Percentiles rank a stretch among this genome's conserved stretches.
phyloP scores from a whole-genome alignment of 768 basidiomycete species.

The Mycena rebaudengoi region DNA sequence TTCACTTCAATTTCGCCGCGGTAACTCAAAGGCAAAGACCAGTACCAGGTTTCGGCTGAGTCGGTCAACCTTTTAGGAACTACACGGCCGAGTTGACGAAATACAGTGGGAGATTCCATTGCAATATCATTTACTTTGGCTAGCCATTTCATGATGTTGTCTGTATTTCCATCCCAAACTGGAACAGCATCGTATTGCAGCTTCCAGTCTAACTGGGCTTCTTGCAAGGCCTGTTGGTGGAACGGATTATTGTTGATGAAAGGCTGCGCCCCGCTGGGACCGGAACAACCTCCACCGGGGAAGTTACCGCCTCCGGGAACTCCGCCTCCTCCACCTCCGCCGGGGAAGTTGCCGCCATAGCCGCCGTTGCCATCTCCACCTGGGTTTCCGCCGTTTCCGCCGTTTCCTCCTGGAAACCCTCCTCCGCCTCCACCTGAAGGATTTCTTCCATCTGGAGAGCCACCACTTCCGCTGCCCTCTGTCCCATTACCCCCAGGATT shows the following conservation, averaged over 20 bases:
- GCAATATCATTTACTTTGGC: conserved; percentile 34
- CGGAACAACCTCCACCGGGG: neutral
- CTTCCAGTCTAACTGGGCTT: neutral
- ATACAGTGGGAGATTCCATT: neutral
- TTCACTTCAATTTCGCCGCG: conserved; percentile 25
- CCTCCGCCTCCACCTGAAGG: neutral
- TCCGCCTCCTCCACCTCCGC: neutral
- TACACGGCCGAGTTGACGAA: conserved; percentile 35
- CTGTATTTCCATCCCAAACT: conserved; percentile 40
- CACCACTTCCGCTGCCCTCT: neutral
- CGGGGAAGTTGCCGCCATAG: neutral
- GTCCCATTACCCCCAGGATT: too few species aligned
- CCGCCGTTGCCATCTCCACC: neutral
- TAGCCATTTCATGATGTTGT: conserved; percentile 37
- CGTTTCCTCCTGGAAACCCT: neutral
- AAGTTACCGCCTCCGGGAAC: neutral
- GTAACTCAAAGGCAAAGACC: conserved; percentile 13
- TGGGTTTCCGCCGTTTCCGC: neutral
- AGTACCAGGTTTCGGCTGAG: conserved; percentile 41
- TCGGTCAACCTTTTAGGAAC: conserved; percentile 36
- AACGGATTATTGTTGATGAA: neutral
- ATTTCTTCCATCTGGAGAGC: neutral
- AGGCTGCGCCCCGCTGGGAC: neutral
- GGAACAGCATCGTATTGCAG: conserved; percentile 28
- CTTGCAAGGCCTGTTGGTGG: neutral